These are phyloP conservation scores for Ogataea glucozyma DNA, from an alignment of 805 yeast species.

Conservation along the genomic window DNA sequence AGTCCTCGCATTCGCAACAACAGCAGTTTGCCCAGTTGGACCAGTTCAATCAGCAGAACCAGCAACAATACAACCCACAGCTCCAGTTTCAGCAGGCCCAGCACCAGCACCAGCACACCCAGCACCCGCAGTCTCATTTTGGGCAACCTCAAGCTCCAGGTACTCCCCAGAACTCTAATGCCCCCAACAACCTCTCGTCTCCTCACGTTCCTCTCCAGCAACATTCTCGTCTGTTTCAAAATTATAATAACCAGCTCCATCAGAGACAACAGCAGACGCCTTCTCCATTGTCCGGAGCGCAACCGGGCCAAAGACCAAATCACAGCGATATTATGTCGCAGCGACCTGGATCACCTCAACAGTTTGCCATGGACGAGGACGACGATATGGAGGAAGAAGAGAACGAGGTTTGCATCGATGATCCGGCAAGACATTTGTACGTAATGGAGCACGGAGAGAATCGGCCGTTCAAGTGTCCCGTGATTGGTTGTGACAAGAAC, in stretches of 20 bases:
- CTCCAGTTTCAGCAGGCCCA: slow-evolving; percentile 15
- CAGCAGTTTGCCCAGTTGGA: slow-evolving; percentile 10
- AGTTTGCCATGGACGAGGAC: slow-evolving; percentile 39
- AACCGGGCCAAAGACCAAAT: slow-evolving; percentile 15
- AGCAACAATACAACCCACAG: slow-evolving; percentile 8
- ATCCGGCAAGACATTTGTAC: slow-evolving; percentile 92
- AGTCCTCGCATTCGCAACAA: slow-evolving; percentile 5
- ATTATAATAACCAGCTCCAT: slow-evolving; percentile 14
- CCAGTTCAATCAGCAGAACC: slow-evolving; percentile 22
- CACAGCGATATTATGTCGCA: slow-evolving; percentile 11
- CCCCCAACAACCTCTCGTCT: slow-evolving; percentile 9
- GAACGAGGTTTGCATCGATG: slow-evolving; percentile 76
- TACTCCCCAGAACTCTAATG: slow-evolving; percentile 2
- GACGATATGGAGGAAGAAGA: slow-evolving; percentile 29
- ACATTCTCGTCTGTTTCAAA: slow-evolving; percentile 22
- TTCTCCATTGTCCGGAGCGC: slow-evolving; percentile 23
- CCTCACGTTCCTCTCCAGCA: slow-evolving; percentile 16
- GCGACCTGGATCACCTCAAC: slow-evolving; percentile 25
- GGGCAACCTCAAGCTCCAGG: slow-evolving; percentile 11
- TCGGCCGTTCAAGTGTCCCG: slow-evolving; percentile 96
- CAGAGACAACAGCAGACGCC: slow-evolving; percentile 22
- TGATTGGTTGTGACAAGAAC: slow-evolving; percentile 95
- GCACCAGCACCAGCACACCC: slow-evolving; percentile 3
- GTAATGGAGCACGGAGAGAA: slow-evolving; percentile 90
- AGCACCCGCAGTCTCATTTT: slow-evolving; percentile 11